A percentile compares a stretch with the other conserved stretches of the same genome.
Conservation (phyloP, 2,329 filamentous ascomycete genomes). For the Colletotrichum eleusines region DNA sequence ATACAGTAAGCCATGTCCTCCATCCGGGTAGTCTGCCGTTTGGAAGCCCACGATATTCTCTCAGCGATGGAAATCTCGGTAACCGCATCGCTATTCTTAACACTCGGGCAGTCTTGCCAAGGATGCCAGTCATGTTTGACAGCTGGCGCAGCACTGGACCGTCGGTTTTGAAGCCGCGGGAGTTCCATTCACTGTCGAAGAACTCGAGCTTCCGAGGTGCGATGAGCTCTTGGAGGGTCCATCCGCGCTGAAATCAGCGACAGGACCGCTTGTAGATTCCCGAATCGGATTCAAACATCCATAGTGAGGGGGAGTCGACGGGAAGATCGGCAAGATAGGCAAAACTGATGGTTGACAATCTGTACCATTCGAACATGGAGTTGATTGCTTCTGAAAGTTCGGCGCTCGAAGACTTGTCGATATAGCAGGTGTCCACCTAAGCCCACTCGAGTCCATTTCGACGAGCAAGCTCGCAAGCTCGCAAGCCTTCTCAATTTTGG, state of each 20-base stretch:
- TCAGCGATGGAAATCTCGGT: not conserved
- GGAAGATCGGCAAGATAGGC: conserved; percentile 30
- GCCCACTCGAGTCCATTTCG: conserved; percentile 25
- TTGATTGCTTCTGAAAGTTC: conserved; percentile 36
- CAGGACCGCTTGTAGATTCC: not conserved
- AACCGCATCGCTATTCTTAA: not conserved
- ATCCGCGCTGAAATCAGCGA: conserved; percentile 26
- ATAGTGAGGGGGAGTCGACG: not conserved
- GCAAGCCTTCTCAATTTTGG: conserved; percentile 40
- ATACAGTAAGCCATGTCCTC: conserved; percentile 47
- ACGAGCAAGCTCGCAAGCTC: conserved; percentile 26
- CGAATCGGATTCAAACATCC: not conserved
- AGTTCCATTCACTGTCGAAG: conserved; percentile 43
- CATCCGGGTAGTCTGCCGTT: conserved; percentile 42
- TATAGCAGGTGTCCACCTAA: conserved; percentile 29
- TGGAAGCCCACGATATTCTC: conserved; percentile 47
- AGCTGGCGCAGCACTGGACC: conserved; percentile 1
- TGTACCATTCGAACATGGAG: conserved; percentile 37
- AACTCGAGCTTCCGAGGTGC: conserved; percentile 44
- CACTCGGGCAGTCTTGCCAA: conserved; percentile 2
- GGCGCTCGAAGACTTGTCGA: conserved; percentile 30
- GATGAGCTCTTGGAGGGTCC: conserved; percentile 43
- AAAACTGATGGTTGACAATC: conserved; percentile 32
- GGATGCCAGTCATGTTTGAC: not conserved
- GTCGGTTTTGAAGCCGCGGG: conserved; percentile 7